Evolutionary conservation across 2,329 filamentous ascomycete species (phyloP), one percentile per base, ranked within the genome.

Genomic region (Aureobasidium sp.): DNA sequence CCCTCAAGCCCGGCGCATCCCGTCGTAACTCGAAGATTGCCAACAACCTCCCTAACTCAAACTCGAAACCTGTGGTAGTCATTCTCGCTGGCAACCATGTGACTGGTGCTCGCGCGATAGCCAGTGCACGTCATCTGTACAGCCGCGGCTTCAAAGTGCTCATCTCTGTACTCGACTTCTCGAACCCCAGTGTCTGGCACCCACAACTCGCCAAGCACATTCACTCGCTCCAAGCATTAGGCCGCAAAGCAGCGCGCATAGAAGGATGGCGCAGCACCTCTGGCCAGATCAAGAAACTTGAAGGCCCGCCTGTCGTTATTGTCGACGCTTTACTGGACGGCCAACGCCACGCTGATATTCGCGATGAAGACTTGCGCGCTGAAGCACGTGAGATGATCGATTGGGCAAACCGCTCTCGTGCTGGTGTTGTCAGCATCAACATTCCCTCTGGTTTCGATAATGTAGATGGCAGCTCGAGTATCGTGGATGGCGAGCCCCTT

Each of bases 21-120:
- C 68, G 64, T 27, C 64, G 64, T 36, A 64, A 63, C 46, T 66
- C 60, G 74, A 78, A 80, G 63, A 86, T 80, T 55, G 83, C 81
- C 71, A 80, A 81, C 51, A 83, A 77, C 51, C 80, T 72, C 53
- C 78, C 39, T 32, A 72, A 76, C 56, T 75, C 78, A 53, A 76
- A 79, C 41, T 75, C 79, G 17, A 76, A 80, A 34, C 81, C 83
- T 0, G 82, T 84, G 7, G 79, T 87, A 55, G 85, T 96, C 26
- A 84, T 97, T 7, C 80, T 97, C n/a, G 92, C 90, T 0, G 93
- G 94, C n/a, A 97, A 97, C 73, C 93, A 96, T 74, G 91, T 91
- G 67, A 91, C 88, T 0, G 92, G 93, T 42, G 87, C 90, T 41
- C 84, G 93, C 63, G 91, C 91, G 3, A 82, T 97, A 59, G 89